Conservation (phyloP, 768 basidiomycete species). For the Russula emetica region DNA sequence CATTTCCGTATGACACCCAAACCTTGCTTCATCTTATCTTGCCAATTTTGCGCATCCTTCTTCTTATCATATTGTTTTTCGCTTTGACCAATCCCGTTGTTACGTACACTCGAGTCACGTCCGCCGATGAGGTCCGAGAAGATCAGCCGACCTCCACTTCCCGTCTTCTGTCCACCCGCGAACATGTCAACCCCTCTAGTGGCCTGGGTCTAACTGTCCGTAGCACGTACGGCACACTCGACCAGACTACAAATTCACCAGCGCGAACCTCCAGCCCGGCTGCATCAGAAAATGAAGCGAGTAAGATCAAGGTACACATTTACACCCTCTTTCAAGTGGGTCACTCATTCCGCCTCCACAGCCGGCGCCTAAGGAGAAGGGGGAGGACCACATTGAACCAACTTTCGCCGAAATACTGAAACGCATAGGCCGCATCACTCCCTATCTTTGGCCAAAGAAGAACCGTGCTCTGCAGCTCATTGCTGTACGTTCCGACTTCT, state of each 20-base stretch:
- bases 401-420: slow-evolving; percentile 66
- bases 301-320: slow-evolving; percentile 29
- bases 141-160: slow-evolving; percentile 44
- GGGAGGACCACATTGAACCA: slow-evolving; percentile 57
- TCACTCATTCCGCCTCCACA: slow-evolving; percentile 16
- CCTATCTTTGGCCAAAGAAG: slow-evolving; percentile 83
- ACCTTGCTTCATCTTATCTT: slow-evolving; percentile 50
- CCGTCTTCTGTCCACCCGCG: slow-evolving; percentile 52
- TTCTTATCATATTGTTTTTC: slow-evolving; percentile 56
- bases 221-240: slow-evolving; percentile 76
- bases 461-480: slow-evolving; percentile 60
- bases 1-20: slow-evolving; percentile 34
- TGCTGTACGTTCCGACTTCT: slow-evolving; percentile 44
- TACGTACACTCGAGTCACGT: slow-evolving; percentile 52
- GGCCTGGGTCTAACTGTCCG: slow-evolving; percentile 52
- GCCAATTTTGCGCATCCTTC: slow-evolving; percentile 60
- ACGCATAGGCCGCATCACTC: slow-evolving; percentile 62
- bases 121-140: slow-evolving; percentile 37
- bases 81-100: slow-evolving; percentile 61
- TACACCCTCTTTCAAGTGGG: slow-evolving; percentile 19
- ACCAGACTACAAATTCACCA: slow-evolving; percentile 45
- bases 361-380: slow-evolving; percentile 39
- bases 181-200: slow-evolving; percentile 43
- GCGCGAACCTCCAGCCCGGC: slow-evolving; percentile 47
- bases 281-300: slow-evolving; percentile 33